Percentiles rank a stretch among this genome's conserved stretches.
These are phyloP conservation scores for Herpetomonas samuelpessoai DNA, from an alignment of 208 protist genomes.

Conservation along the genomic window DNA sequence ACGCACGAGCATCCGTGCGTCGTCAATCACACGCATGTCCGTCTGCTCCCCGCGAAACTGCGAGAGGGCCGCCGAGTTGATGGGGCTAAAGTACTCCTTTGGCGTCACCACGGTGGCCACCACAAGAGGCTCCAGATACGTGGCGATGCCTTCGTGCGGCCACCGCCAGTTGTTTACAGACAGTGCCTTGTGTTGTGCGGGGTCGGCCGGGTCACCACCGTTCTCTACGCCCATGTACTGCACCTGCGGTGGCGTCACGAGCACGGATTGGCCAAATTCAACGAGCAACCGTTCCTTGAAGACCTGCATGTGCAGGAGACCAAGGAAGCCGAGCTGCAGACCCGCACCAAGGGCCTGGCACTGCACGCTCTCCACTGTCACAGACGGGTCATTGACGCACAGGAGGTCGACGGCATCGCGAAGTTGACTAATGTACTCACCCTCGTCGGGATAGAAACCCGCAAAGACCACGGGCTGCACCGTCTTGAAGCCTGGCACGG, in stretches of 20 bases:
- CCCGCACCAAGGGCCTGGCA: slow-evolving; percentile 91
- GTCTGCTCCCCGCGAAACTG: slow-evolving; percentile 66
- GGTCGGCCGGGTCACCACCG: slow-evolving; percentile 24
- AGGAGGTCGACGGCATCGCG: slow-evolving; percentile 91
- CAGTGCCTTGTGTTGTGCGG: slow-evolving; percentile 29
- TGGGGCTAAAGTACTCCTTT: slow-evolving; percentile 79
- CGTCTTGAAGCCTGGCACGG: slow-evolving; percentile 67
- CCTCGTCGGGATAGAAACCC: slow-evolving; percentile 95
- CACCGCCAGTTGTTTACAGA: slow-evolving; percentile 81
- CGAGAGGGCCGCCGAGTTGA: slow-evolving; percentile 75
- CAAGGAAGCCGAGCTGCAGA: slow-evolving; percentile 97
- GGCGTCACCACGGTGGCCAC: slow-evolving; percentile 89
- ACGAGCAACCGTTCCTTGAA: slow-evolving; percentile 94
- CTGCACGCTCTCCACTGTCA: slow-evolving; percentile 80
- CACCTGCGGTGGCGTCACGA: slow-evolving; percentile 94
- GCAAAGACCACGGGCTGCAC: slow-evolving; percentile 94
- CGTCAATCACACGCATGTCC: slow-evolving; percentile 79
- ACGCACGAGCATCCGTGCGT: slow-evolving; percentile 52
- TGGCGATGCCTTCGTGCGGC: slow-evolving; percentile 76
- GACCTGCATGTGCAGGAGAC: slow-evolving; percentile 98
- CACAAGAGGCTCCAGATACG: slow-evolving; percentile 91
- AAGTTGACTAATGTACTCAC: slow-evolving; percentile 79
- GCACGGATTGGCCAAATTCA: slow-evolving; percentile 91
- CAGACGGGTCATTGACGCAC: slow-evolving; percentile 93
- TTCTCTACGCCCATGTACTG: slow-evolving; percentile 80